Evolutionary conservation across 106 monocot genomes (phyloP), one percentile per base, ranked within the genome.

Genomic region (Cymbidium sinense): DNA sequence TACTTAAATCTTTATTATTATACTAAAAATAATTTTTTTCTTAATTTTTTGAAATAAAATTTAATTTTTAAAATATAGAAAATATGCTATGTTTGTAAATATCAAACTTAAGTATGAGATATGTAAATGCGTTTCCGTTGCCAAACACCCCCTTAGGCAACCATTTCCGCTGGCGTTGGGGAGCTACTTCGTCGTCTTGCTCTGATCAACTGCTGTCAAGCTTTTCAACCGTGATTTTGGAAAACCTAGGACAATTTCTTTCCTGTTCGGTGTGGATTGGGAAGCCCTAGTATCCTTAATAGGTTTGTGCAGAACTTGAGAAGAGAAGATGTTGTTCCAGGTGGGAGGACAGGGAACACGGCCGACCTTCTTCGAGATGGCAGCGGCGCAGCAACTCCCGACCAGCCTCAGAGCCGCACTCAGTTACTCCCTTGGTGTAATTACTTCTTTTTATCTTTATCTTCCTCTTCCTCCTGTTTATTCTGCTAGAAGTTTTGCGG

Each of bases 331-430:
- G 92, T 19, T 92, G 85, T 92, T 92, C 81, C 98, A 94, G 83
- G 98, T 98, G 69, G 98, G 94, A 64, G 98, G 98, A 17, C 92
- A 98, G 79, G 98, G 98, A 36, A 82, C 92, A 52, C 86, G 92
- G 81, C 98, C 98, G 41, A 98, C 98, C 74, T 98, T 98, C 98
- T 94, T 98, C 92, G 98, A 98, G 94, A 98, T 98, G 98, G 92
- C 94, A 27, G 98, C 98, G 3, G 98, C 98, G 34, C 94, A 92
- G 87, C 92, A 98, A 84, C 98, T 98, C 52, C 98, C 98, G 18
- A 81, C 84, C 52, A 98, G 98, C 82, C 94, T 98, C 52, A 82
- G 92, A 43, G 89, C 98, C 33, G 98, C 98, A 27, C 88, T 98
- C 75, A 85, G 85, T 50, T 98, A 98, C 88, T 94, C 98, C 4